These are phyloP conservation scores for Dioscorea cayenensis DNA, from an alignment of 116 monocot species.

Conservation along the genomic window DNA sequence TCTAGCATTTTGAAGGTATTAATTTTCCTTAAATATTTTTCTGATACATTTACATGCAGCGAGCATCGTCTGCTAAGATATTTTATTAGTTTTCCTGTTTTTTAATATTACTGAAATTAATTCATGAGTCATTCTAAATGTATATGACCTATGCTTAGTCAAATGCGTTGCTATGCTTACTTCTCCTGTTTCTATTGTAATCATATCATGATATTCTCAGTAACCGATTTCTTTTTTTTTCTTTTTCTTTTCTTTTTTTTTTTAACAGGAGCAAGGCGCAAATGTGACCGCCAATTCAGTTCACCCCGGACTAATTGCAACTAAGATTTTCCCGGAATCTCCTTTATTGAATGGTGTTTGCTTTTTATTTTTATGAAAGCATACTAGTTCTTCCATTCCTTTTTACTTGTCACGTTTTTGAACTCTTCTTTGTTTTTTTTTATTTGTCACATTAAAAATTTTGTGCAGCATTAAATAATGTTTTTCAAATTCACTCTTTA, in stretches of 20 bases:
- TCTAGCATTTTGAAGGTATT: conserved; percentile 40
- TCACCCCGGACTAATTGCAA: conserved; percentile 51
- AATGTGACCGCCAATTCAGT: conserved; percentile 59
- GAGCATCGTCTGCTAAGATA: neutral
- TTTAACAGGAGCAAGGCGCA: conserved; percentile 36
- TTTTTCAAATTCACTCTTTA: no score
- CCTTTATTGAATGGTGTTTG: conserved; percentile 37
- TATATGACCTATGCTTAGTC: no score
- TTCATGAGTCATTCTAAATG: neutral
- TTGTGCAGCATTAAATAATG: no score
- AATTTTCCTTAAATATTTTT: neutral
- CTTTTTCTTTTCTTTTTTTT: neutral
- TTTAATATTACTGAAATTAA: neutral
- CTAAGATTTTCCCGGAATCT: conserved; percentile 50
- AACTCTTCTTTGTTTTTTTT: no score
- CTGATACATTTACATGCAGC: neutral
- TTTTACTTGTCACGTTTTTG: no score
- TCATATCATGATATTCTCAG: no score
- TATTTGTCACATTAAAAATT: no score
- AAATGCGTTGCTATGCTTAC: neutral
- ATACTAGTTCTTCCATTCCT: no score
- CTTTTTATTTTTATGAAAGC: neutral
- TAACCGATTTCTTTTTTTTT: no score
- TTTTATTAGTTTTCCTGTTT: neutral
- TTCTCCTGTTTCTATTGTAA: neutral